These are phyloP conservation scores for Hansenula sp. DNA, from an alignment of 1,139 yeast species.

Conservation along the genomic window DNA sequence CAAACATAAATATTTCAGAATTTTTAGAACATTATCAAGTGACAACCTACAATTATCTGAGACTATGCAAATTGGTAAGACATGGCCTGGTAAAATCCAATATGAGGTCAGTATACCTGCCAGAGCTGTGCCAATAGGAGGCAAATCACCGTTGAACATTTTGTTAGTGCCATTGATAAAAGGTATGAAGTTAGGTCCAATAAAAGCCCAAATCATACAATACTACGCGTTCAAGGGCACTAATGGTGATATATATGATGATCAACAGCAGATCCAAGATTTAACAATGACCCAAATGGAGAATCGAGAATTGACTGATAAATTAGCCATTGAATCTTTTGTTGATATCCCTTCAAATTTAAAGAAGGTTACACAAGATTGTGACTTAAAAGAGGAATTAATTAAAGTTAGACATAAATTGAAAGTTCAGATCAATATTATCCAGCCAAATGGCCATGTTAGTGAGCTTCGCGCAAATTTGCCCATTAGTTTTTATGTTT, in stretches of 20 bases:
- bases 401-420: constrained; percentile 60
- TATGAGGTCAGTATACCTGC: constrained; percentile 55
- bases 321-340: constrained; percentile 47
- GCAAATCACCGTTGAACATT: constrained; percentile 47
- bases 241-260: constrained; percentile 33
- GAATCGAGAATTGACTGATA: constrained; percentile 37
- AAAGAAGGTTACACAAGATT: constrained; percentile 53
- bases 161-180: constrained; percentile 58
- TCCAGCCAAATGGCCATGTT: constrained; percentile 59
- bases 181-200: constrained; percentile 44
- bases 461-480: constrained; percentile 68
- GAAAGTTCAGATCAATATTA: constrained; percentile 49
- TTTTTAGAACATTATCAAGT: constrained; percentile 50
- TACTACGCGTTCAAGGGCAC: constrained; percentile 41
- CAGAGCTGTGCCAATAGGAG: constrained; percentile 61
- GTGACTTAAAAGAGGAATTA: constrained; percentile 44
- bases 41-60: constrained; percentile 48
- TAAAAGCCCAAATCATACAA: constrained; percentile 50
- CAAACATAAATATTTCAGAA: constrained; percentile 39
- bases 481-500: constrained; percentile 56
- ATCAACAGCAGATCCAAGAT: constrained; percentile 39
- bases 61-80: constrained; percentile 54
- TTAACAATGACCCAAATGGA: constrained; percentile 34
- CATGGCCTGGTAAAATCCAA: constrained; percentile 65
- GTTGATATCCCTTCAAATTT: constrained; percentile 50